Evolutionary conservation across 306 rosid genomes (phyloP).

Genomic region (Vachellia pachyceras): DNA sequence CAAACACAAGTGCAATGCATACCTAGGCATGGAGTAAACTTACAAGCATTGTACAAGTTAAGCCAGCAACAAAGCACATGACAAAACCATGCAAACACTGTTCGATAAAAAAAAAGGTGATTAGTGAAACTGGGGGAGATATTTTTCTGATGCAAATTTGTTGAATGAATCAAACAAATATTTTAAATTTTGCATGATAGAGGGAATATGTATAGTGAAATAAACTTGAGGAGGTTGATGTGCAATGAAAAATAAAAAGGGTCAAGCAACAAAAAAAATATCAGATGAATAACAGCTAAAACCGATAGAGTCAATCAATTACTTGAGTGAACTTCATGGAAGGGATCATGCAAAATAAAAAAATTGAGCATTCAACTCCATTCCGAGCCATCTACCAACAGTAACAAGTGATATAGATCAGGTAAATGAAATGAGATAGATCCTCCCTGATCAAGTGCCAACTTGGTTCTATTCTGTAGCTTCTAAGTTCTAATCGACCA

Average conservation of each 20-base stretch:
- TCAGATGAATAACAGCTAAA: slow-evolving; percentile 11
- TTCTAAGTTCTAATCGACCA: slow-evolving; percentile 15
- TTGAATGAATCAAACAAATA: slow-evolving; percentile 25
- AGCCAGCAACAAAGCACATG: slow-evolving; percentile 81
- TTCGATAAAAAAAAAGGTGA: slow-evolving; percentile 34
- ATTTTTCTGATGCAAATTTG: slow-evolving; percentile 17
- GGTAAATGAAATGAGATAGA: not conserved
- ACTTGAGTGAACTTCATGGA: not conserved
- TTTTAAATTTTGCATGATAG: slow-evolving; percentile 3
- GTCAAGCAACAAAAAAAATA: slow-evolving; percentile 25
- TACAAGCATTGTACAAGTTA: slow-evolving; percentile 82
- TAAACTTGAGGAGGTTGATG: slow-evolving; percentile 24
- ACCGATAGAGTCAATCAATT: slow-evolving; percentile 2
- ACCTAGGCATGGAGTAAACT: slow-evolving; percentile 33
- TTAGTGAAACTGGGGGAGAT: slow-evolving; percentile 36
- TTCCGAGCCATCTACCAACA: slow-evolving; percentile 7
- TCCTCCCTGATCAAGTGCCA: not conserved
- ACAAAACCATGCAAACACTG: slow-evolving; percentile 90
- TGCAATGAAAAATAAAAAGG: not conserved
- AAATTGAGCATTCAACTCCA: not conserved
- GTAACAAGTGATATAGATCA: not conserved
- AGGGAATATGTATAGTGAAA: slow-evolving; percentile 7
- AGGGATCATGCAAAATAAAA: slow-evolving; percentile 19
- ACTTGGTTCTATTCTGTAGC: not conserved
- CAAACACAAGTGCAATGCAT: not conserved